Conservation (phyloP, 2,329 filamentous ascomycete species). For the Penicillium expansum region DNA sequence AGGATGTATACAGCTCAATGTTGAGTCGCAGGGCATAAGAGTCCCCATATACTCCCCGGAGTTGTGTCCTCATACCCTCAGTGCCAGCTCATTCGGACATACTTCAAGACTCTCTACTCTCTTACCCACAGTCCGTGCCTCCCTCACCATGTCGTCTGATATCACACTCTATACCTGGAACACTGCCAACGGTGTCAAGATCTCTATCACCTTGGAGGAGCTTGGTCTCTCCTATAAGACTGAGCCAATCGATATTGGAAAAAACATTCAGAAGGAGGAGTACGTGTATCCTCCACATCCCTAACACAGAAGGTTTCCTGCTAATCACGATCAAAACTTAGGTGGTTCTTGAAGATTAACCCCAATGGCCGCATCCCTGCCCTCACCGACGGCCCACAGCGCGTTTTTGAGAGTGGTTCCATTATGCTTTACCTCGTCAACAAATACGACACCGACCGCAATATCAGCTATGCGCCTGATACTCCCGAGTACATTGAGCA, state of each 20-base stretch:
- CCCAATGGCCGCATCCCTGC: constrained; percentile 51
- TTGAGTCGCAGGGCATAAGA: too few species aligned
- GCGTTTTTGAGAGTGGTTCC: constrained; percentile 47
- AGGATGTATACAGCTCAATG: too few species aligned
- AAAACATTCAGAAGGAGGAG: constrained; percentile 45
- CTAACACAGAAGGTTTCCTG: background rate
- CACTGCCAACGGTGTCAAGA: constrained; percentile 38
- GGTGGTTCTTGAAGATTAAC: constrained; percentile 48
- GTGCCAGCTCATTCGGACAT: too few species aligned
- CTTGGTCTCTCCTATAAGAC: constrained; percentile 34
- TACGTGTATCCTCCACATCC: background rate
- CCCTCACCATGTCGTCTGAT: constrained; percentile 20
- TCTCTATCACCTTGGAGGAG: constrained; percentile 39
- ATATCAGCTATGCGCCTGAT: constrained; percentile 44
- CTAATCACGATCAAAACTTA: background rate
- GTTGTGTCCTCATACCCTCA: too few species aligned
- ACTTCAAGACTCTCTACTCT: too few species aligned
- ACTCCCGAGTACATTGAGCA: constrained; percentile 45
- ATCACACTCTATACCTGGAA: constrained; percentile 33
- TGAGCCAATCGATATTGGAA: constrained; percentile 42
- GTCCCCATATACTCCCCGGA: too few species aligned
- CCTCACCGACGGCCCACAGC: constrained; percentile 40
- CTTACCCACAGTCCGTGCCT: too few species aligned
- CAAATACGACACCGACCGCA: constrained; percentile 43
- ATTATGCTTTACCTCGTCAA: constrained; percentile 48